Conservation (phyloP, 768 basidiomycete genomes). For the Russula dissimulans region DNA sequence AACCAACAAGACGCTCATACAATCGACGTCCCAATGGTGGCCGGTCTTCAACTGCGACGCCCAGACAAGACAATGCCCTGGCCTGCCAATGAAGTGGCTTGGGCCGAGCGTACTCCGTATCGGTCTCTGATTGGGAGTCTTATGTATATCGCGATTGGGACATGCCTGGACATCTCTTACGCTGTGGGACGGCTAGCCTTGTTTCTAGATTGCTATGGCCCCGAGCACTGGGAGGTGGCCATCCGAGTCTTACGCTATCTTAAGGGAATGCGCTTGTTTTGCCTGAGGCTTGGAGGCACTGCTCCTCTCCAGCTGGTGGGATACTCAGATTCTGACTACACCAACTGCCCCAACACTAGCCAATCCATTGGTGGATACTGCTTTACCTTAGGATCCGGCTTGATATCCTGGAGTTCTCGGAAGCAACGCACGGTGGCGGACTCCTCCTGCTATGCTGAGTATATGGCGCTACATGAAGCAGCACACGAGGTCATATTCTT, state of each 20-base stretch:
- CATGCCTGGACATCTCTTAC: not conserved
- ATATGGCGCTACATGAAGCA: not conserved
- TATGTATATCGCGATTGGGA: not conserved
- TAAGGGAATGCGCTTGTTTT: not conserved
- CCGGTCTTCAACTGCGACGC: not conserved
- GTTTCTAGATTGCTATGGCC: not conserved
- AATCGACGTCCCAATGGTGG: not conserved
- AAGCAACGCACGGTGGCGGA: not conserved
- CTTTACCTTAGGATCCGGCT: not conserved
- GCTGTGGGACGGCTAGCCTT: not conserved
- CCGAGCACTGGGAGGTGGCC: too few species aligned
- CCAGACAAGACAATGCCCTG: not conserved
- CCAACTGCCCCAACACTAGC: not conserved
- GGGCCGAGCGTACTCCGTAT: not conserved
- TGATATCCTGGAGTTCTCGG: not conserved
- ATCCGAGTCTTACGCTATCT: not conserved
- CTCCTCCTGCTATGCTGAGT: not conserved
- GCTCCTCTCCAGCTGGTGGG: not conserved
- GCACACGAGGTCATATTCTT: too few species aligned
- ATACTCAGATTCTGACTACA: not conserved
- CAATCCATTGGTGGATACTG: not conserved
- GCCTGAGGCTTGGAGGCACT: not conserved
- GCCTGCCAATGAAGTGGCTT: accelerated
- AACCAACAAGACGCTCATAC: not conserved
- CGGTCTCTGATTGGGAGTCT: not conserved